Base-by-base conservation (phyloP, 345 rosid species). In the Eucalyptus paniculata region DNA sequence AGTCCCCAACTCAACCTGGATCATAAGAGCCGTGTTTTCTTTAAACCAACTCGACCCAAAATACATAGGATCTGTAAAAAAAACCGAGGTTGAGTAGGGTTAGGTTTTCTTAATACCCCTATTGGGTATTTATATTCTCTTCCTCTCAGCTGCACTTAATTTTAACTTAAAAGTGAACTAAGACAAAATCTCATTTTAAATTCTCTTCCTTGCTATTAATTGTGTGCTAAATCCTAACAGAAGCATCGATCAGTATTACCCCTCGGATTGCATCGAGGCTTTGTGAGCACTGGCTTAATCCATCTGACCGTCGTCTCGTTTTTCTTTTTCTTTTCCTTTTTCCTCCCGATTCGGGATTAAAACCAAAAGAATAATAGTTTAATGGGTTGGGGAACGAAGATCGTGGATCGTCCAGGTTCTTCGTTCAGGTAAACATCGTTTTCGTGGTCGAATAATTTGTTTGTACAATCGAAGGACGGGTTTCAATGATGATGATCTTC, bases 271-370 rank as follows among this genome's bases (percentile, higher is more conserved):
- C 14, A 19, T 19, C 28, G 8, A 72, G 45, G 45, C 26, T 37
- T 72, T 21, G 13, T 18, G 83, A 77, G 83, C 83, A 77, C 28
- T 5, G 16, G 45, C 3, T 77, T 9, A 10, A 21, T 72, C 47
- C 82, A 72, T 18, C 26, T 14, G 3, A 23, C 6, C 2, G 0
- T 5, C 13, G 3, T 2, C 62, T 56, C 12, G 1, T 5, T 34
- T 32, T 32, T n/a, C 16, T 8, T 5, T 16, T 32, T 67, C 19
- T 53, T 53, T 53, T 53, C 56, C 5, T 19, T 16, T 5, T 23
- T 5, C 47, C 28, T 77, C 16, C 47, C 2, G 9, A 21, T 40
- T 77, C 16, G 47, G 28, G 7, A 69, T 69, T 3, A 21, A 72
- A 37, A 37, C 82, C 12, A 3, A 26, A 34, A 37, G 82, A 69